Percentiles rank a stretch among this genome's conserved stretches.
These are phyloP conservation scores for Serendipita indica DNA, from an alignment of 768 basidiomycete genomes.

Conservation along the genomic window DNA sequence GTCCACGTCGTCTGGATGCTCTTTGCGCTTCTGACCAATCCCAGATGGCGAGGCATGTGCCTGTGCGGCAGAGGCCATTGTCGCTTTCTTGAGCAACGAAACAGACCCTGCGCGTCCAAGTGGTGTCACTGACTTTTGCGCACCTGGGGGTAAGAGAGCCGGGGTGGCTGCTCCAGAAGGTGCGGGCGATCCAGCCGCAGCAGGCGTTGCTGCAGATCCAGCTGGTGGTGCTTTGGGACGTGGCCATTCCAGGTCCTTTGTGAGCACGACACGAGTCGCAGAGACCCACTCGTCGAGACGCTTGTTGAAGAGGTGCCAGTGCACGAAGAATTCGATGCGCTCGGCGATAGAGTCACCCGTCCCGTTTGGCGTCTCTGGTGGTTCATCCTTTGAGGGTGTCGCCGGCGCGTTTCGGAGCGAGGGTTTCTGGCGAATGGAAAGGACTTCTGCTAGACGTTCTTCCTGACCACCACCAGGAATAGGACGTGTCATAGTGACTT, in stretches of 20 bases:
- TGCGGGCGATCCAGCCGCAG: conserved; percentile 15
- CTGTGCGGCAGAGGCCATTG: conserved; percentile 11
- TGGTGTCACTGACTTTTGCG: conserved; percentile 1
- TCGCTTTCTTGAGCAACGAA: conserved; percentile 14
- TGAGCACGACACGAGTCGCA: conserved; percentile 70
- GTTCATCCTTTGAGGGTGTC: conserved; percentile 29
- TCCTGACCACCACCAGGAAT: conserved; percentile 59
- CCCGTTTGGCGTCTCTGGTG: conserved; percentile 25
- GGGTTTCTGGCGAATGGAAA: conserved; percentile 85
- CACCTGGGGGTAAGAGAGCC: neutral
- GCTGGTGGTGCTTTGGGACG: conserved; percentile 60
- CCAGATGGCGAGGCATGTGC: conserved; percentile 10
- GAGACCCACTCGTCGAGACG: conserved; percentile 96
- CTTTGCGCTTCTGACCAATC: conserved; percentile 45
- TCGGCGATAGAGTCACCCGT: conserved; percentile 50
- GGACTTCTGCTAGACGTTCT: conserved; percentile 88
- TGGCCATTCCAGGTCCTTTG: conserved; percentile 88
- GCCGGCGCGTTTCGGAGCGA: conserved; percentile 35
- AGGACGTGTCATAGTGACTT: conserved; percentile 80
- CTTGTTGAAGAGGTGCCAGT: conserved; percentile 99
- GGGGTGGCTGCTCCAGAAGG: neutral
- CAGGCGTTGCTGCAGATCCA: conserved; percentile 25
- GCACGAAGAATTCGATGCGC: conserved; percentile 88
- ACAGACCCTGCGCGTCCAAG: conserved; percentile 11
- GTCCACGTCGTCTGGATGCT: conserved; percentile 37